phyloP scores from a whole-genome alignment of 805 yeast species.

The Metschnikowia kunwiensis region DNA sequence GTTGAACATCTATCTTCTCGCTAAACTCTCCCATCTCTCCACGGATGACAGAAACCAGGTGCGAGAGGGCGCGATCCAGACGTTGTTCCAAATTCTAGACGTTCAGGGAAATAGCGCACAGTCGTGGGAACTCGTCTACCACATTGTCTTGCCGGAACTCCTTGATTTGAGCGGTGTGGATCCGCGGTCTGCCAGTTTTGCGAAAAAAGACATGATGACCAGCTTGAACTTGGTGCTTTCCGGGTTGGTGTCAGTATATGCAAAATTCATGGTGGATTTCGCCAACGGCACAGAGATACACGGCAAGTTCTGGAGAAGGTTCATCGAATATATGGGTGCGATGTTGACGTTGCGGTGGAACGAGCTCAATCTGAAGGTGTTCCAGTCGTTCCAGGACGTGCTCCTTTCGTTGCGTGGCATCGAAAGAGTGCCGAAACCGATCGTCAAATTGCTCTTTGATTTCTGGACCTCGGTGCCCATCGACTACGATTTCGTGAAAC shows the following conservation, averaged over 20 bases:
- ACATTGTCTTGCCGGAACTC: slow-evolving; percentile 58
- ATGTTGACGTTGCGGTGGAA: slow-evolving; percentile 42
- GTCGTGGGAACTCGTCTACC: slow-evolving; percentile 67
- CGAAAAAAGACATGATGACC: slow-evolving; percentile 52
- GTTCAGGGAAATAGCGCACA: slow-evolving; percentile 36
- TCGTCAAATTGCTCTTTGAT: slow-evolving; percentile 41
- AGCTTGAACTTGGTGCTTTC: slow-evolving; percentile 57
- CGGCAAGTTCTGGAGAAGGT: slow-evolving; percentile 50
- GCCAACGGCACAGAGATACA: slow-evolving; percentile 17
- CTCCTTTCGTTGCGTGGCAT: slow-evolving; percentile 31
- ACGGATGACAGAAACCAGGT: slow-evolving; percentile 72
- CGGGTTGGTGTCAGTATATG: slow-evolving; percentile 64
- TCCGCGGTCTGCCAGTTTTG: slow-evolving; percentile 18
- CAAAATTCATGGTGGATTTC: slow-evolving; percentile 46
- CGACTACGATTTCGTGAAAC: slow-evolving; percentile 40
- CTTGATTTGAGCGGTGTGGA: slow-evolving; percentile 26
- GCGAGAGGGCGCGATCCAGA: slow-evolving; percentile 85
- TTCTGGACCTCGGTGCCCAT: slow-evolving; percentile 49
- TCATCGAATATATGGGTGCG: slow-evolving; percentile 48
- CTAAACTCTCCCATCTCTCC: slow-evolving; percentile 60
- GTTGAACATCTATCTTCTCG: slow-evolving; percentile 58
- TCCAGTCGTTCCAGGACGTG: slow-evolving; percentile 50
- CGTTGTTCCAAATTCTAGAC: slow-evolving; percentile 66
- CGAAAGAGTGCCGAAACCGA: slow-evolving; percentile 14
- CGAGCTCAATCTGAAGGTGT: slow-evolving; percentile 55